Percentiles rank a stretch among this genome's conserved stretches.
Evolutionary conservation across 257 asterid genomes (phyloP).

Genomic region (Solanum bulbocastanum): DNA sequence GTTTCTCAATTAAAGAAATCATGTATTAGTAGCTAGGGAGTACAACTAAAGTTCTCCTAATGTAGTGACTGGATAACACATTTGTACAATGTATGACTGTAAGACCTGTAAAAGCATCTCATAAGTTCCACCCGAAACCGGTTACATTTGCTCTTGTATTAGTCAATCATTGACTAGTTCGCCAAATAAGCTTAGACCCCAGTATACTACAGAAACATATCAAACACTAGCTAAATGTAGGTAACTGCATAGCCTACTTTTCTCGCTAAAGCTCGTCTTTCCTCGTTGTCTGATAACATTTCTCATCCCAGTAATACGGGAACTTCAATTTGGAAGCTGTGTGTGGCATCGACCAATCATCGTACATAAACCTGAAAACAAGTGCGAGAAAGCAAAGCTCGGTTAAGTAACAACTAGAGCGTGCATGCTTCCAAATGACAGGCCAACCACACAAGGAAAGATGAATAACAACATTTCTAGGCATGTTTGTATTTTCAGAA

Average conservation of each 20-base stretch:
- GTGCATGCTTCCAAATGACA: not conserved
- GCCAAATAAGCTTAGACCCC: not conserved
- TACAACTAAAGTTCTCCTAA: not conserved
- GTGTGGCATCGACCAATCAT: constrained; percentile 89
- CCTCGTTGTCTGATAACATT: constrained; percentile 26
- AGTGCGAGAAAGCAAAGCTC: not conserved
- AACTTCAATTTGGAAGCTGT: constrained; percentile 78
- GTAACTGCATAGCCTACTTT: not conserved
- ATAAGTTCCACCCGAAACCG: not conserved
- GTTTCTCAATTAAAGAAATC: not conserved
- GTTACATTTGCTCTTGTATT: not conserved
- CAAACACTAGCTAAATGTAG: not conserved
- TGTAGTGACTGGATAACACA: not conserved
- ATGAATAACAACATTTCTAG: not conserved
- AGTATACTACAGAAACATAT: not conserved
- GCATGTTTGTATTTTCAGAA: not conserved
- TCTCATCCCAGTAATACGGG: constrained; percentile 79
- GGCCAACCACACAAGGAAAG: not conserved
- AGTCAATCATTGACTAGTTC: not conserved
- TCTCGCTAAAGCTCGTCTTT: constrained; percentile 69
- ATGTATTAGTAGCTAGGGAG: not conserved
- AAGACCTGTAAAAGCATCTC: not conserved
- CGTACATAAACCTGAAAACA: constrained; percentile 66
- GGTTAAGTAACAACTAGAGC: not conserved
- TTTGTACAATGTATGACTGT: not conserved